Evolutionary conservation across 352 stramenopile genomes (phyloP).

Genomic region (Pythium periplocum): DNA sequence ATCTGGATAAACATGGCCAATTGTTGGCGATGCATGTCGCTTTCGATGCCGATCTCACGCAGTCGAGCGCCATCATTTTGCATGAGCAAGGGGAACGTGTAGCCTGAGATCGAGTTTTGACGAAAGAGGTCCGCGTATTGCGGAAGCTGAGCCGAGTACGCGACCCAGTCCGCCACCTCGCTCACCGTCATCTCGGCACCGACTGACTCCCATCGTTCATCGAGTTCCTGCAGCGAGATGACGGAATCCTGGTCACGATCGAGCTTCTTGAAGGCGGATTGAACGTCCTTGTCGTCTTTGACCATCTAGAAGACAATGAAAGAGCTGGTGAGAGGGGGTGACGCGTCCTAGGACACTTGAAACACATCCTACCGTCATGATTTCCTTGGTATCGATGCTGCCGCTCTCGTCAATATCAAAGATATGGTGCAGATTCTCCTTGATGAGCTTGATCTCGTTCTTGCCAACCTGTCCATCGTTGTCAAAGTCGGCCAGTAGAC

Average conservation of each 20-base stretch:
- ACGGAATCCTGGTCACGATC: conserved; percentile 74
- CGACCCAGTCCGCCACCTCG: conserved; percentile 80
- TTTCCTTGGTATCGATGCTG: conserved; percentile 65
- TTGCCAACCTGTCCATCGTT: conserved; percentile 67
- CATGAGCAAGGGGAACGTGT: conserved; percentile 85
- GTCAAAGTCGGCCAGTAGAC: conserved; percentile 75
- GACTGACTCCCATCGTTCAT: conserved; percentile 73
- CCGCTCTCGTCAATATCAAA: conserved; percentile 78
- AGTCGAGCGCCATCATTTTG: conserved; percentile 68
- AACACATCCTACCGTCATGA: conserved; percentile 29
- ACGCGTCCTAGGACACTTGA: too few relatives aligned
- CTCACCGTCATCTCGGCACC: conserved; percentile 83
- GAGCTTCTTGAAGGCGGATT: conserved; percentile 65
- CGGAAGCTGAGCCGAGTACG: conserved; percentile 71
- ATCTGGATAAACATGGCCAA: conserved; percentile 79
- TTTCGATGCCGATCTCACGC: conserved; percentile 65
- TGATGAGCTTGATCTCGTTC: conserved; percentile 75
- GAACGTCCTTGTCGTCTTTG: conserved; percentile 58
- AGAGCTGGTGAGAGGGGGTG: neutral
- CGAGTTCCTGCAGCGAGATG: conserved; percentile 78
- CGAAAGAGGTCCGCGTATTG: conserved; percentile 80
- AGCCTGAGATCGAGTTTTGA: conserved; percentile 76
- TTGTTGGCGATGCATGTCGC: conserved; percentile 70
- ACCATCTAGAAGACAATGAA: conserved; percentile 25
- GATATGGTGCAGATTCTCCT: conserved; percentile 75